phyloP scores from a whole-genome alignment of 192 early-diverging fungal genomes.

The Coemansia sp. region DNA sequence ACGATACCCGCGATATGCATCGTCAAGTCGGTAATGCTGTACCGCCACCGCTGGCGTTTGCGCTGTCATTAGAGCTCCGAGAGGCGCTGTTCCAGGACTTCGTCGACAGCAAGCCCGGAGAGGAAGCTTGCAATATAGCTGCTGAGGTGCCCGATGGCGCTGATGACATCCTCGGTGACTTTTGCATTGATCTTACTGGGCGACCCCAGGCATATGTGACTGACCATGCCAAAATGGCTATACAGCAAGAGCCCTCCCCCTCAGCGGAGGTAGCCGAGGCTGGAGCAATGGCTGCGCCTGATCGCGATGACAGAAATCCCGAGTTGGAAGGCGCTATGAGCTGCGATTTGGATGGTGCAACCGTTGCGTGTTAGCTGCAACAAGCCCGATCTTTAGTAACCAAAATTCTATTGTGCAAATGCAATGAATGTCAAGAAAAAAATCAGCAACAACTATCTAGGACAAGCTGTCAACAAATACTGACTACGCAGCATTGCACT shows the following conservation, averaged over 20 bases:
- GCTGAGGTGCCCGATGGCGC: not conserved
- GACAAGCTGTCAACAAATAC: not conserved
- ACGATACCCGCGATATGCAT: constrained; percentile 55
- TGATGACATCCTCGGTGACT: constrained; percentile 19
- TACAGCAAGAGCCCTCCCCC: not conserved
- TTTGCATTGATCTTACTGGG: constrained; percentile 20
- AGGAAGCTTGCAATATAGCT: not conserved
- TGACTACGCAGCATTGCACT: constrained; percentile 15
- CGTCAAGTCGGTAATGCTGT: constrained; percentile 73
- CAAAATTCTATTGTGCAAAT: not conserved
- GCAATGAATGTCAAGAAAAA: not conserved
- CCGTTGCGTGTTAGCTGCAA: not conserved
- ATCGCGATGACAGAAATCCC: not conserved
- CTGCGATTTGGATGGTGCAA: not conserved
- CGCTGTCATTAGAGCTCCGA: constrained; percentile 56
- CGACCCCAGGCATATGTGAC: not conserved
- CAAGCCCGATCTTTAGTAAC: not conserved
- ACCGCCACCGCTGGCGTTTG: constrained; percentile 62
- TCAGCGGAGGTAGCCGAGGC: not conserved
- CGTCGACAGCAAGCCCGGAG: constrained; percentile 1
- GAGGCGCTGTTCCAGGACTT: constrained; percentile 54
- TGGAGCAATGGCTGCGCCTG: not conserved
- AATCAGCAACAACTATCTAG: not conserved
- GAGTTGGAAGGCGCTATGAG: not conserved
- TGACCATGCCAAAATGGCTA: not conserved